Evolutionary conservation across 305 asterid genomes (phyloP), one percentile per base, ranked within the genome.

Genomic region (Caryopteris hybrid): DNA sequence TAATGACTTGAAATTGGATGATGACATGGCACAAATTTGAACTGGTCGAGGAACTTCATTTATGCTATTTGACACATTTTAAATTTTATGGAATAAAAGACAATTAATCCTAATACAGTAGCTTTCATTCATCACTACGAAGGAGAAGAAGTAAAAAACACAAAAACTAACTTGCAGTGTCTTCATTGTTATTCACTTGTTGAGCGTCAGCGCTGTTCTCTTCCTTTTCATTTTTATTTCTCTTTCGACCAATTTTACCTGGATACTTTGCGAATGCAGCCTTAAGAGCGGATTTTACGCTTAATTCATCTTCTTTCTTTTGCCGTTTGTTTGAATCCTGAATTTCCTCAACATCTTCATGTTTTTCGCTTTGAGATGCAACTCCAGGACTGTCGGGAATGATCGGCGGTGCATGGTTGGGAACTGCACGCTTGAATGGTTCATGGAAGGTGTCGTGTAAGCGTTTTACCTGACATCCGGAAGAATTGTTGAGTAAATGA

Each of bases 391-490:
- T 68, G 57, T 64, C 66, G 14, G 79, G 75, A 62, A 71, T 74
- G 51, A 27, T 22, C 4, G 63, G 56, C 2, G 81, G 71, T n/a
- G 79, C 62, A 20, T 60, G 76, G 78, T 29, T 79, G 20, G 92
- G 81, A 71, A 76, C 82, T 48, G 81, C 84, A 18, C 96, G 93
- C 83, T 87, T 91, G 85, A 94, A 94, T 42, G 97, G 97, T 84
- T 91, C 97, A 12, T 91, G 95, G 80, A 94, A 94, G 62, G 96
- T 74, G 27, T 91, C 96, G 41, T 87, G 66, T 80, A 94, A 71
- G 48, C 95, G 86, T 76, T 86, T 94, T 38, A 93, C 99, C 99
- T 90, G 87, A 18, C 38, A 17, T 33, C 17, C 21, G 18, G n/a
- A 16, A 56, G 42, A 17, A 34, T 18, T 33, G 12, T 61, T 25